phyloP scores from a whole-genome alignment of 495 filamentous ascomycete species.

The Podospora anserina region DNA sequence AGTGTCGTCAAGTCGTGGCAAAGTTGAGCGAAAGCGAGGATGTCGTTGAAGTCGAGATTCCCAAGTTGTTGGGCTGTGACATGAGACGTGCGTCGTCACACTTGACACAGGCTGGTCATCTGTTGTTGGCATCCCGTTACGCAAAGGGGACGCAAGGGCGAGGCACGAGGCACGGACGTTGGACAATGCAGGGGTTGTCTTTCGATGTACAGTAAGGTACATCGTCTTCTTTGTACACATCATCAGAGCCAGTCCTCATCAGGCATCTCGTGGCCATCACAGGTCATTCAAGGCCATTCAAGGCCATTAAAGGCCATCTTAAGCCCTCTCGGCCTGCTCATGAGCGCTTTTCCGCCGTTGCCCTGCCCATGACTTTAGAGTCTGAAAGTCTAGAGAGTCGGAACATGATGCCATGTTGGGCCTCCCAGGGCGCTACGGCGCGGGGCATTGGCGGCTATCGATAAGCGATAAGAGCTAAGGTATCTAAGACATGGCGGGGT shows the following conservation, averaged over 20 bases:
- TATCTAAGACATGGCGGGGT: not conserved
- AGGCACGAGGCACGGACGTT: constrained; percentile 10
- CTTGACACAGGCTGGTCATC: constrained; percentile 5
- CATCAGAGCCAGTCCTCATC: constrained; percentile 22
- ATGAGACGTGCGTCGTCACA: constrained; percentile 23
- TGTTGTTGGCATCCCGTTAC: constrained; percentile 1
- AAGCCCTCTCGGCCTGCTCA: constrained; percentile 5
- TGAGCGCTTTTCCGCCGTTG: not conserved
- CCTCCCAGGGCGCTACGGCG: not conserved
- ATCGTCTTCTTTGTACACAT: constrained; percentile 27
- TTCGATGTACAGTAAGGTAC: constrained; percentile 16
- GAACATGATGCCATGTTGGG: not conserved
- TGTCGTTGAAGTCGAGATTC: constrained; percentile 4
- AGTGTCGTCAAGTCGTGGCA: not conserved
- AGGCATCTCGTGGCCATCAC: not conserved
- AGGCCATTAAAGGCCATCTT: constrained; percentile 22
- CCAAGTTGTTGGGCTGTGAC: not conserved
- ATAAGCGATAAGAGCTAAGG: not conserved
- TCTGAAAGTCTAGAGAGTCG: not conserved
- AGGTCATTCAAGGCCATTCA: constrained; percentile 23
- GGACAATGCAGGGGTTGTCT: not conserved
- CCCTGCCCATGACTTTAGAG: too few relatives aligned
- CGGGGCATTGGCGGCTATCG: not conserved
- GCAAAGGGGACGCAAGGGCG: not conserved
- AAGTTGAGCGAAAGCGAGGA: constrained; percentile 8